Evolutionary conservation across 1,284 basidiomycete genomes (phyloP), one percentile per base, ranked within the genome.

Genomic region (Ganoderma meredithae): DNA sequence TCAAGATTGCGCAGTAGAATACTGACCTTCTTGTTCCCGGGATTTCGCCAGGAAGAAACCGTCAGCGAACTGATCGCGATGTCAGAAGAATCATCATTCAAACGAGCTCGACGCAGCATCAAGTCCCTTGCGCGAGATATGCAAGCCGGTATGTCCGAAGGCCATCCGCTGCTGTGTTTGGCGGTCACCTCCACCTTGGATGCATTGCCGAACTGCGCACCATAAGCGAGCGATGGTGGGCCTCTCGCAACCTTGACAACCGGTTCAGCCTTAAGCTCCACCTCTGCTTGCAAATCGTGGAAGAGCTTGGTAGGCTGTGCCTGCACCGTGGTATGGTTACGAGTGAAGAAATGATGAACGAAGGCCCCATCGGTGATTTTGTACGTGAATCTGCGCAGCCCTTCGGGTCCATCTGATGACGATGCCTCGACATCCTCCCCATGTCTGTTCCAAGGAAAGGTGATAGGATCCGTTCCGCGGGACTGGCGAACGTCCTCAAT

Each of bases 331-430:
- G 73, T 67, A n/a, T 74, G 76, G 63, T 84, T 83, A 39, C 80
- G 77, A 4, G 82, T 83, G 71, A 82, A 83, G 49, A 84, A n/a
- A 55, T 83, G 83, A 40, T 76, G 76, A 39, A 80, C 69, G 3
- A 40, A 60, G 0, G 74, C 76, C 9, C 64, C 61, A 9, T 69
- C 66, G n/a, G 64, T 71, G 62, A 81, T 25, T n/a, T 47, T 36
- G 65, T 81, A 81, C 6, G 68, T 67, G 71, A 79, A 82, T 15
- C 73, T 73, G 17, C 77, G 76, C 71, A 81, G 77, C 9, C 73
- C 77, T 49, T 79, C 76, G 13, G 74, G 72, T 68, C 76, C 78
- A 22, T 66, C 58, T 8, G 41, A 52, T 4, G 75, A 66, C 10
- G 27, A 55, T 64, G 60, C 56, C 15, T 4, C 33, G 13, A 82